Conservation (phyloP, 148 eudicot genomes). For the Spergularia bocconei region DNA sequence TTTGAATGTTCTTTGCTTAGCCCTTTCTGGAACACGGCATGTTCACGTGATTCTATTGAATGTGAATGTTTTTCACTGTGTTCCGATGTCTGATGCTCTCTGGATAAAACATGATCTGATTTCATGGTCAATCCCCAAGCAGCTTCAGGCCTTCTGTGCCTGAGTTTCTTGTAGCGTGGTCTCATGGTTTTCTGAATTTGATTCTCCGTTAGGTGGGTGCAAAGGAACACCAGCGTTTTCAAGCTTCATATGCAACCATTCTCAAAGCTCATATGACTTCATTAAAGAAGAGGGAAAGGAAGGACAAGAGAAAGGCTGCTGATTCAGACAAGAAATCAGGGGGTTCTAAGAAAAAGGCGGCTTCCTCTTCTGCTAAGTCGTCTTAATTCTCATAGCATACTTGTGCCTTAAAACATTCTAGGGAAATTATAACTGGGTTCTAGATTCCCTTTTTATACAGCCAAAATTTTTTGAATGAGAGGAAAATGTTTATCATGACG, state of each 20-base stretch:
- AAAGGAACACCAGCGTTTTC: constrained; percentile 88
- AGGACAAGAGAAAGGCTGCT: constrained; percentile 70
- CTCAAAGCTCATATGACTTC: constrained; percentile 93
- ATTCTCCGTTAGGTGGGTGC: constrained; percentile 56
- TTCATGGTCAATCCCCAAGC: background rate
- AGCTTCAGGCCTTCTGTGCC: background rate
- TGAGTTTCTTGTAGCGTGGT: background rate
- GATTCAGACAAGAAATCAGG: constrained; percentile 50
- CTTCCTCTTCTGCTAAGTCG: constrained; percentile 28
- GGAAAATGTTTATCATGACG: background rate
- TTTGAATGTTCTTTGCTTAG: background rate
- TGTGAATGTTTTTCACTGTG: background rate
- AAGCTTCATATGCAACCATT: constrained; percentile 87
- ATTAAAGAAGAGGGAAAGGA: constrained; percentile 89
- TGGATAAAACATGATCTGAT: too few relatives aligned
- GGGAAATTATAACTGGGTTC: constrained; percentile 3
- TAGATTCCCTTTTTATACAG: constrained; percentile 9
- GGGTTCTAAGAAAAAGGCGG: constrained; percentile 34
- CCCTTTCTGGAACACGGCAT: background rate
- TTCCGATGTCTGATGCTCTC: background rate
- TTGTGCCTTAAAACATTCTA: background rate
- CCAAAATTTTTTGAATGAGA: constrained; percentile 8
- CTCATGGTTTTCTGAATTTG: background rate
- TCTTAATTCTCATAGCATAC: constrained; percentile 13
- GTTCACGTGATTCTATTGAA: background rate